phyloP scores from a whole-genome alignment of 73 alveolate genomes.

The Stentor roeselii region DNA sequence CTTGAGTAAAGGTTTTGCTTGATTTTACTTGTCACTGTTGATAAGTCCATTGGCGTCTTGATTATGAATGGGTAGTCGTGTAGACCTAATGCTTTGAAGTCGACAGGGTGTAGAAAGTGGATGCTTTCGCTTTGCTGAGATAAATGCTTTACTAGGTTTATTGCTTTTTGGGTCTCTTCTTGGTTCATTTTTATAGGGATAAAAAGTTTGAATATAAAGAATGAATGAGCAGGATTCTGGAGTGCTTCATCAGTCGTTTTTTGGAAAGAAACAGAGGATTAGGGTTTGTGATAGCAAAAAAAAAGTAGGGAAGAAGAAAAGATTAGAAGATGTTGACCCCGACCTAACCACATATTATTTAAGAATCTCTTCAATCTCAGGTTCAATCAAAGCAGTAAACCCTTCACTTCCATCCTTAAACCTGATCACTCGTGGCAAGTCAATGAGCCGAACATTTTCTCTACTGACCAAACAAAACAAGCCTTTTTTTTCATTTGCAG shows the following conservation, averaged over 20 bases:
- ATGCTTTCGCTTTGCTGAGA: conserved; percentile 51
- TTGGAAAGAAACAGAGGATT: no score
- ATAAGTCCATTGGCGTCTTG: conserved; percentile 62
- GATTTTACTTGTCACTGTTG: conserved; percentile 45
- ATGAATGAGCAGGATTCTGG: no score
- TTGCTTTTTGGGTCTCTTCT: not conserved
- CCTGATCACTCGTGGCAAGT: not conserved
- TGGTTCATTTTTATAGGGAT: not conserved
- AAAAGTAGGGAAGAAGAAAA: no score
- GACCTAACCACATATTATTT: not conserved
- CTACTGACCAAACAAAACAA: not conserved
- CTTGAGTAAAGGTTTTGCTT: conserved; percentile 31
- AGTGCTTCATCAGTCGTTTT: no score
- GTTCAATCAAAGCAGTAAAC: not conserved
- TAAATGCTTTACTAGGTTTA: not conserved
- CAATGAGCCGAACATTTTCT: not conserved
- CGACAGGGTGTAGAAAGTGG: conserved; percentile 85
- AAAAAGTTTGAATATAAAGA: no score
- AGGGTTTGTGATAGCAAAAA: no score
- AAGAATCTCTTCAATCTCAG: not conserved
- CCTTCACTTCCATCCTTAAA: not conserved
- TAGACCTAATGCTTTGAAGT: conserved; percentile 56
- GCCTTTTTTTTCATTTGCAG: not conserved
- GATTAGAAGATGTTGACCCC: not conserved
- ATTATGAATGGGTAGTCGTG: conserved; percentile 50